Evolutionary conservation across 768 basidiomycete species (phyloP), one percentile per base, ranked within the genome.

Genomic region (Mycena sanguinolenta): DNA sequence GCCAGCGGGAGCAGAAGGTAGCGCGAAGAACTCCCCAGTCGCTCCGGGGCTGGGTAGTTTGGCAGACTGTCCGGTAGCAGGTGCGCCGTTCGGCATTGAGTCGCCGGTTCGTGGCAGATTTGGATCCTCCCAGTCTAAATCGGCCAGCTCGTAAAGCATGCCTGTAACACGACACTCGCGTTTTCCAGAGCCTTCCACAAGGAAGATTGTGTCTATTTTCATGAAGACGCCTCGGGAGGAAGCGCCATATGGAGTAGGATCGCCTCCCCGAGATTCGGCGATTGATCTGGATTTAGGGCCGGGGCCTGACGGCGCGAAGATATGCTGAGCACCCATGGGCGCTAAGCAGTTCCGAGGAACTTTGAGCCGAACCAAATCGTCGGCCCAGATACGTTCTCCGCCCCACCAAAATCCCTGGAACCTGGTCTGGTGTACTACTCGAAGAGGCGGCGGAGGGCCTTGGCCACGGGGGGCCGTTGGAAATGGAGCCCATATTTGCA

Each of bases 331-430:
- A 25, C 94, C 93, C 42, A 83, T 74, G 8, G 93, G 92, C 16
- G 92, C 92, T 65, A 95, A 84, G 70, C 89, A 88, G 38, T 84
- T 82, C 44, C 93, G 87, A 1, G 90, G 86, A 28, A 92, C 79
- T 75, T 94, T 94, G 58, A 97, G 83, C 27, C 95, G 88, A 42
- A 96, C 88, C 64, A 96, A 87, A 71, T 97, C 95, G 67, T 92
- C 93, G 6, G 87, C 83, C 95, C 95, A 97, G 62, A 96, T 93
- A 34, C 94, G 87, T 76, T 96, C 95, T 1, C 91, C 89, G 10
- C 96, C 96, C 92, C 93, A 94, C 95, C 95, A 97, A 10, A 96
- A 76, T 2, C 94, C 94, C 75, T 95, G 93, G 76, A 89, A 95
- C 49, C 89, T 84, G 58, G 81, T 86, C 75, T 93, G 91, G 0